A percentile compares a stretch with the other conserved stretches of the same genome.
phyloP scores from a whole-genome alignment of 352 stramenopile species.

The Plasmopara muralis region DNA sequence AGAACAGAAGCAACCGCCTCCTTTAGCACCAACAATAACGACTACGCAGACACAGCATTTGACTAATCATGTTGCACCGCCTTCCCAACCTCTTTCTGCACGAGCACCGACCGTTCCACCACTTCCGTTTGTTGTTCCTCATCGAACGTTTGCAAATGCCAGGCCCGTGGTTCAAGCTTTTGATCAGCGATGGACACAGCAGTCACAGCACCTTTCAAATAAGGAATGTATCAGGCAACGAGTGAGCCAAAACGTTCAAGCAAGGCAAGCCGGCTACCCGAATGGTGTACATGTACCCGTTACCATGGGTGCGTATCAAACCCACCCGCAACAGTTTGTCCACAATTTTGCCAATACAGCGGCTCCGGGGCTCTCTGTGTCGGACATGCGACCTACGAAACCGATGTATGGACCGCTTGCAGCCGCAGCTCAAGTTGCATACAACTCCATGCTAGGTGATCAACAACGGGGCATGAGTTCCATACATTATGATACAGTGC shows the following conservation, averaged over 20 bases:
- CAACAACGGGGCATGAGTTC: neutral
- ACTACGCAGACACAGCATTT: constrained; percentile 2
- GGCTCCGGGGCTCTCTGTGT: neutral
- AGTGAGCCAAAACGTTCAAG: constrained; percentile 13
- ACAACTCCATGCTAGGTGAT: neutral
- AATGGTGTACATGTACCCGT: constrained; percentile 3
- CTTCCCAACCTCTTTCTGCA: neutral
- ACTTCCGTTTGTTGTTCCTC: constrained; percentile 8
- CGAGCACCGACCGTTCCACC: neutral
- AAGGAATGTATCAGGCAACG: constrained; percentile 16
- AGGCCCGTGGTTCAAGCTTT: constrained; percentile 1
- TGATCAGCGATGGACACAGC: constrained; percentile 13
- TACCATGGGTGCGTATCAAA: neutral
- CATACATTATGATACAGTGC: constrained; percentile 8
- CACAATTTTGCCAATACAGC: constrained; percentile 7
- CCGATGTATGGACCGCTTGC: constrained; percentile 4
- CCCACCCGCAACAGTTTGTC: constrained; percentile 7
- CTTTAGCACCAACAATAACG: neutral
- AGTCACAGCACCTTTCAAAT: constrained; percentile 5
- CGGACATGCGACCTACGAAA: constrained; percentile 2
- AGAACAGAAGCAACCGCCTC: neutral
- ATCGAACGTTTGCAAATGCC: constrained; percentile 2
- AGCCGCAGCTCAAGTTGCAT: neutral
- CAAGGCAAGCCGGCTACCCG: constrained; percentile 14
- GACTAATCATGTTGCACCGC: neutral